Base-by-base conservation (phyloP, 1,284 basidiomycete genomes). In the Mycena sp. region DNA sequence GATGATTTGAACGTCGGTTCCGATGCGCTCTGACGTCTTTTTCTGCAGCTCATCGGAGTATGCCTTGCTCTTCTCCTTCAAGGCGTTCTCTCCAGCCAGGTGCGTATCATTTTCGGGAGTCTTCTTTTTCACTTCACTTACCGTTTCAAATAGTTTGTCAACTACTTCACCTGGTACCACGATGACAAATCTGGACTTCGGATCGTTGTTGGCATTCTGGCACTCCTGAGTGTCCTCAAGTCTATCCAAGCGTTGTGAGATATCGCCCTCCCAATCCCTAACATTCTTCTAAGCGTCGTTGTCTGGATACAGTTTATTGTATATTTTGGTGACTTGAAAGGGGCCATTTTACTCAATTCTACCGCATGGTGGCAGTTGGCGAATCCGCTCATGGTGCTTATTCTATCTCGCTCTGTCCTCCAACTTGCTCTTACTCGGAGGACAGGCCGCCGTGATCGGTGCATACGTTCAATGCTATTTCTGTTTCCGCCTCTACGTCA, bases 281-380 rank as follows among this genome's bases (percentile, higher is more conserved):
- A n/a, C n/a, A n/a, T n/a, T n/a, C n/a, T n/a, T n/a, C n/a, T n/a
- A 43, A 78, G 77, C 64, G 70, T 69, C 37, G 55, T 73, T 14
- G 59, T 75, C 10, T 78, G 77, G 77, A 70, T 75, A 21, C 65
- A 72, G 45, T 67, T 65, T 30, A 72, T 78, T n/a, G 60, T 70
- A 17, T 63, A 71, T 44, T 75, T 78, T 56, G 66, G 65, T 10
- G 75, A 78, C 59, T 58, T 78, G 12, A 49, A 71, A 0, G 75
- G 72, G 10, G 77, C 77, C 0, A 71, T 77, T 44, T 40, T 56
- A 6, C 69, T 77, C 44, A 73, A 71, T 38, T 78, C 75, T 58
- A 74, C 73, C 6, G 57, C 70, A 23, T 78, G 77, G 77, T 76
- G 73, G 74, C 72, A 74, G 61, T 69, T 69, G 3, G 72, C 72